Evolutionary conservation across 2,329 filamentous ascomycete genomes (phyloP), one percentile per base, ranked within the genome.

Genomic region (Trichoderma endophyticum): DNA sequence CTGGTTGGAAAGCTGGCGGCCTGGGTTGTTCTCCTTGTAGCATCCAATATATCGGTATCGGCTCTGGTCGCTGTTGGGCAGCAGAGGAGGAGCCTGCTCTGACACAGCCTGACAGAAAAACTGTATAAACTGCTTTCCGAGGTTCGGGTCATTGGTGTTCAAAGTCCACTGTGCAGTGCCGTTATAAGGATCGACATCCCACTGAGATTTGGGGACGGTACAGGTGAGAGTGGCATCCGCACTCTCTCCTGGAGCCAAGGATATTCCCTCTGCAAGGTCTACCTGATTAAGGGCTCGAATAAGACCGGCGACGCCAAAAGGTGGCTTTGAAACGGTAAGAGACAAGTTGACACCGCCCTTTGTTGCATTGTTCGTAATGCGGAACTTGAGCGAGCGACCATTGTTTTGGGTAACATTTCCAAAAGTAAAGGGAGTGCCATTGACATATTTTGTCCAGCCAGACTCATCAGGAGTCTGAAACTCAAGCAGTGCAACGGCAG

Each of bases 291-390:
- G 82, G 0, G 87, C 85, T 24, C 83, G 82, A 51, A 90, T 83
- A 26, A 89, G 84, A 3, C 87, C 85, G n/a, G 80, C 75, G 3
- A 87, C 81, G 15, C 87, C 87, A 68, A 87, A 89, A 0, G 88
- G 88, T 4, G 88, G 87, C 76, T 90, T 90, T 0, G 88, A 90
- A 3, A 90, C 87, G 0, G 88, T 89, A 15, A 90, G 79, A 0
- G 85, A 87, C 1, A 90, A 81, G 1, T 79, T 79, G 14, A 86
- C 83, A 6, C 83, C 83, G 2, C 84, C 84, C 0, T 78, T 64
- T 0, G 81, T 78, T 5, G 86, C 87, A 2, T 78, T 81, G 76
- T 90, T 90, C 43, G 84, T 87, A 28, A 90, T 77, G 1, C 88
- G 83, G 77, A 90, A 81, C 66, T 83, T 83, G 4, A 89, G 81